Conservation (phyloP, 225 moss, liverwort and hornwort species). For the Asterella californica region DNA sequence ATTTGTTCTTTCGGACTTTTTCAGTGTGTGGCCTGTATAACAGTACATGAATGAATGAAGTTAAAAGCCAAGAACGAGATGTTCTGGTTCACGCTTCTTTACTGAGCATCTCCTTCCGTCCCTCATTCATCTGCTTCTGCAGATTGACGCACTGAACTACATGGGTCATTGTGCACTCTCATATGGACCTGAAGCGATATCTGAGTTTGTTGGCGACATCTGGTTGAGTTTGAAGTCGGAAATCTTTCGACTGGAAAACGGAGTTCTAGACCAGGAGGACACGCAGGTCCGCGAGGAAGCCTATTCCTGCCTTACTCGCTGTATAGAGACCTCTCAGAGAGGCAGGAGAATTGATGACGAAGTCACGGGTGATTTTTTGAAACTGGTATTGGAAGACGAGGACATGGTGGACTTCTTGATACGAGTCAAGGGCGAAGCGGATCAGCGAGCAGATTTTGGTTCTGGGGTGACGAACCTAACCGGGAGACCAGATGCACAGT, state of each 20-base stretch:
- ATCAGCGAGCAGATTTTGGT: background rate
- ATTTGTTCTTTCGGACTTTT: background rate
- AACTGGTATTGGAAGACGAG: conserved; percentile 53
- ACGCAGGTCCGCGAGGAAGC: conserved; percentile 51
- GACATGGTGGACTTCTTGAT: conserved; percentile 57
- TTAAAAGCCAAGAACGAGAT: background rate
- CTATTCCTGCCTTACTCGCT: conserved; percentile 54
- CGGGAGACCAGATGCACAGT: conserved; percentile 37
- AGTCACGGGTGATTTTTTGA: conserved; percentile 39
- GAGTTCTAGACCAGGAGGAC: conserved; percentile 42
- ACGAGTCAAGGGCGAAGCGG: conserved; percentile 37
- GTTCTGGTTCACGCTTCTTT: background rate
- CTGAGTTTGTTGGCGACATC: conserved; percentile 40
- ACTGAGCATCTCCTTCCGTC: background rate
- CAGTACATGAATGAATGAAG: background rate
- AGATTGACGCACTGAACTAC: conserved; percentile 75
- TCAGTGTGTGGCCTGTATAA: background rate
- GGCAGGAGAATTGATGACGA: conserved; percentile 20
- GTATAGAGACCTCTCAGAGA: conserved; percentile 48
- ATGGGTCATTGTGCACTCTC: conserved; percentile 58
- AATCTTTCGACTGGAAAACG: conserved; percentile 47
- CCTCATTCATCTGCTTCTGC: conserved; percentile 19
- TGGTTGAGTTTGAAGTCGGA: conserved; percentile 68
- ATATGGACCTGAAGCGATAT: conserved; percentile 46
- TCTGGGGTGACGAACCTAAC: conserved; percentile 7